Percentiles rank a stretch among this genome's conserved stretches.
These are phyloP conservation scores for Scheffersomyces cryptocercus DNA, from an alignment of 1,139 yeast species.

Conservation along the genomic window DNA sequence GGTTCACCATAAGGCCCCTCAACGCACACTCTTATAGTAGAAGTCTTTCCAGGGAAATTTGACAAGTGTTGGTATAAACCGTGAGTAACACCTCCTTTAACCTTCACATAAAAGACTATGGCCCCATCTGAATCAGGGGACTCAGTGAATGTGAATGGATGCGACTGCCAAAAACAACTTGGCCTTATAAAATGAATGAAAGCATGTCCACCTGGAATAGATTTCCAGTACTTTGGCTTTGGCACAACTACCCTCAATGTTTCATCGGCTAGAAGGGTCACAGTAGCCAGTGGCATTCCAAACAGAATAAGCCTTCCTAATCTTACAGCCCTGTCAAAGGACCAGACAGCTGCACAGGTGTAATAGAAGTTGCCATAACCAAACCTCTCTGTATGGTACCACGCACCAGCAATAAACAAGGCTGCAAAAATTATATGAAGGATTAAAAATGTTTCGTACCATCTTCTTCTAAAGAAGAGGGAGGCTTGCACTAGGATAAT, in stretches of 20 bases:
- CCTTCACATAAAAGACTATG: conserved; percentile 33
- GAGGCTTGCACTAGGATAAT: conserved; percentile 21
- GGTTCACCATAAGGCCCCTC: conserved; percentile 47
- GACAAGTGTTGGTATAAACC: conserved; percentile 31
- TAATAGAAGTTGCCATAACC: conserved; percentile 17
- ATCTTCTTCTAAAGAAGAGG: conserved; percentile 14
- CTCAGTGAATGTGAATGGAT: conserved; percentile 41
- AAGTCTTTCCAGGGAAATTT: conserved; percentile 23
- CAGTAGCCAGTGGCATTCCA: conserved; percentile 17
- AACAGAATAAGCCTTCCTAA: conserved; percentile 14
- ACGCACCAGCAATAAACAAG: conserved; percentile 16
- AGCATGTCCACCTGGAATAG: conserved; percentile 22
- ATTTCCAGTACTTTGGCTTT: conserved; percentile 17
- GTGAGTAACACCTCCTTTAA: conserved; percentile 42
- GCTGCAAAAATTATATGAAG: conserved; percentile 18
- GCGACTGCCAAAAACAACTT: conserved; percentile 42
- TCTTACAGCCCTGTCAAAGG: conserved; percentile 16
- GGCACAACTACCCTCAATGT: conserved; percentile 18
- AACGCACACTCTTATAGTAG: conserved; percentile 33
- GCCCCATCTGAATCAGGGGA: conserved; percentile 19
- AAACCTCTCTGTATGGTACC: conserved; percentile 15
- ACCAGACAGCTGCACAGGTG: conserved; percentile 20
- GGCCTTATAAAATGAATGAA: conserved; percentile 22
- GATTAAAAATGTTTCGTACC: conserved; percentile 19
- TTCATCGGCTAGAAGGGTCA: conserved; percentile 16